Evolutionary conservation across 148 eudicot genomes (phyloP).

Genomic region (Rhododendron simsii): DNA sequence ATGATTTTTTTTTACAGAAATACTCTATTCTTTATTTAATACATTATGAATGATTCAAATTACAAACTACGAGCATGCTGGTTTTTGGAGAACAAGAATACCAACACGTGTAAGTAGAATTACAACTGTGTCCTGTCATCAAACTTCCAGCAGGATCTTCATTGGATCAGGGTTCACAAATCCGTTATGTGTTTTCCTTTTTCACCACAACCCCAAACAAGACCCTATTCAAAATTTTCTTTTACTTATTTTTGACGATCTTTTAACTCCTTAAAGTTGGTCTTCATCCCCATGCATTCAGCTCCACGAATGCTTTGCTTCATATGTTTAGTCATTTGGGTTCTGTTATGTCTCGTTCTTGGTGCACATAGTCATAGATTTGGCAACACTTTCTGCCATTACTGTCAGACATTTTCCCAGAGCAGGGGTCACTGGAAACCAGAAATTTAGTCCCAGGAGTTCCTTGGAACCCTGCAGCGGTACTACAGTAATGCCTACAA

Average conservation of each 20-base stretch:
- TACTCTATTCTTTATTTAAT: too few species aligned
- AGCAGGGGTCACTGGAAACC: constrained; percentile 76
- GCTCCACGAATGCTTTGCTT: neutral
- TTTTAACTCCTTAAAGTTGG: neutral
- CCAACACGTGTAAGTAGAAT: neutral
- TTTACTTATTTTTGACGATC: neutral
- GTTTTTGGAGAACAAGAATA: too few species aligned
- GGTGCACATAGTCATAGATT: neutral
- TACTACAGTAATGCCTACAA: constrained; percentile 57
- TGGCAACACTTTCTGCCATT: neutral
- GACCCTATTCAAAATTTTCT: neutral
- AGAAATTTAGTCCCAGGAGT: constrained; percentile 62
- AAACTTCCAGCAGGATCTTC: neutral
- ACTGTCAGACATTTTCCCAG: constrained; percentile 62
- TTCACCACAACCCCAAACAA: neutral
- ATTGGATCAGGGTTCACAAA: neutral
- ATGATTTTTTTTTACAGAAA: too few species aligned
- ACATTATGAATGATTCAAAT: too few species aligned
- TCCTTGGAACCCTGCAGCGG: constrained; percentile 66
- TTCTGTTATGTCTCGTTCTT: neutral
- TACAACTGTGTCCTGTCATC: neutral
- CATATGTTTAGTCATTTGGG: too few species aligned
- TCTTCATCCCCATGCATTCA: neutral
- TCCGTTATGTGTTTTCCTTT: neutral
- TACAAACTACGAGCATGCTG: too few species aligned